Evolutionary conservation across 331 rosid species (phyloP), one percentile per base, ranked within the genome.

Genomic region (Telfairia occidentalis): DNA sequence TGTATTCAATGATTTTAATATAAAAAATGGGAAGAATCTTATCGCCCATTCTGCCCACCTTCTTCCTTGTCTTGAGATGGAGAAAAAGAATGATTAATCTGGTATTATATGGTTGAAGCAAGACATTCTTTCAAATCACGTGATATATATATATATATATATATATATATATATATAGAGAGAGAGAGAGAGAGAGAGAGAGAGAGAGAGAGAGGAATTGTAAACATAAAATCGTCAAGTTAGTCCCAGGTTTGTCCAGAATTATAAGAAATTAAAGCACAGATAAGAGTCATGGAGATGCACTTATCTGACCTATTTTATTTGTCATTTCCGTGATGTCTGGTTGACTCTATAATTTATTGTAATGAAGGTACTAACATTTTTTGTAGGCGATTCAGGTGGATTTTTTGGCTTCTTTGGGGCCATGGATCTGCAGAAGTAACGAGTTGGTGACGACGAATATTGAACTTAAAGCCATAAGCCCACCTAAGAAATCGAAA

Each of bases 401-500:
- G 61, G 67, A 49, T 65, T 67, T 83, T 77, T 58, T 34, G 72
- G 61, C 79, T 72, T 58, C 64, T 80, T 55, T 76, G 78, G 42
- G 78, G 24, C 82, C 88, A 76, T 91, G 92, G 80, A 90, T 85
- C 85, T 88, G 94, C 58, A 94, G 87, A 82, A 94, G 97, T 83
- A 94, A 76, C 0, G 98, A 94, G 79, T 94, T 94, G 81, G 87
- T 57, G 75, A 91, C 97, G 43, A 94, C 98, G 70, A 94, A 91
- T 71, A 89, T 90, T 53, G 98, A 94, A 89, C 98, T 94, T 84
- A 91, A 70, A 54, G 98, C 97, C 98, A 94, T 94, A 73, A 94
- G 66, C 72, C 98, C 98, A 61, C 98, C 98, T 94, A 92, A 23
- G 78, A 84, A 71, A 74, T 77, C 46, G 60, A 79, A 63, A 78